Evolutionary conservation across 345 rosid species (phyloP), one percentile per base, ranked within the genome.

Genomic region (Citrus maxima): DNA sequence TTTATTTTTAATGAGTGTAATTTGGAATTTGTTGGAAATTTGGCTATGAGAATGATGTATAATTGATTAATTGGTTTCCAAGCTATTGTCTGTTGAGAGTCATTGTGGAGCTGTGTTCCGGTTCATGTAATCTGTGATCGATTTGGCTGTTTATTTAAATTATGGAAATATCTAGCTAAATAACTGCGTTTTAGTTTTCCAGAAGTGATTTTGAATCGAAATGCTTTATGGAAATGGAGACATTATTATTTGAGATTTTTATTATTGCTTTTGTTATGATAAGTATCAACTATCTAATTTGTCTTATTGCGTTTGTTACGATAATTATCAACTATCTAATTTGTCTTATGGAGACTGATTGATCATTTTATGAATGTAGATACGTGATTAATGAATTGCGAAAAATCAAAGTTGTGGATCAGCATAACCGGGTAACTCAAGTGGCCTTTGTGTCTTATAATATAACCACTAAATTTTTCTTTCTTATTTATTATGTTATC

Each of bases 401-500:
- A 81, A 80, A 77, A 71, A 84, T 88, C 83, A 78, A 83, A 80
- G 88, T 83, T 18, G 89, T 90, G 27, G 87, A 84, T 65, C 68
- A 62, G 80, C 74, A 72, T 74, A 90, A 90, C 74, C 42, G 87
- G 85, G 92, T 87, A 85, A 83, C 10, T 72, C 55, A 22, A n/a
- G 46, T 74, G 28, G 10, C 54, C 51, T 78, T 65, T 62, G 30
- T 21, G 12, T 82, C 5, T 6, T 35, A 75, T 74, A 58, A 51
- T 68, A 14, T 25, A 5, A 35, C 10, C 12, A 10, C 24, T 28
- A 38, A 55, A 22, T 63, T 58, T 62, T 58, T 69, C 49, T 51
- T 25, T 65, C 75, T 34, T 75, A 46, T 46, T 10, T 30, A 35
- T 65, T 64, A 63, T 42, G 75, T 78, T 25, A 59, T 56, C 42